A percentile compares a stretch with the other conserved stretches of the same genome.
These are phyloP conservation scores for Eutrema salsugineum DNA, from an alignment of 441 rosid genomes.

Conservation along the genomic window DNA sequence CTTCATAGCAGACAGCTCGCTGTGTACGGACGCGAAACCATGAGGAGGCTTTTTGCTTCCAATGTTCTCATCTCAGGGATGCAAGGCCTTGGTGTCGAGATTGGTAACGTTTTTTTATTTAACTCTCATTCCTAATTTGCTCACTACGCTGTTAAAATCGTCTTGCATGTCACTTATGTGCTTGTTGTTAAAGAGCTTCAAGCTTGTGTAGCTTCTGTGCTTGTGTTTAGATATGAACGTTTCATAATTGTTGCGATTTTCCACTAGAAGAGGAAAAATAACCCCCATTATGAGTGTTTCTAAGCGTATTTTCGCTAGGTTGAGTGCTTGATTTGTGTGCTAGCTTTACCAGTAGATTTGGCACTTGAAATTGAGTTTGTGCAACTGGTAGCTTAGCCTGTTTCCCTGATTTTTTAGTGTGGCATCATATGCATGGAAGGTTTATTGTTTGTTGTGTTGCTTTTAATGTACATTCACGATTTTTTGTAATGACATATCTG, in stretches of 20 bases:
- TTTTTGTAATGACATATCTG: not conserved
- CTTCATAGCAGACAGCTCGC: conserved; percentile 99
- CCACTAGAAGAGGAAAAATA: not conserved
- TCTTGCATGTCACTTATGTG: conserved; percentile 8
- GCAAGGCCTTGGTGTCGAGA: conserved; percentile 94
- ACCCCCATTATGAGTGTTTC: not conserved
- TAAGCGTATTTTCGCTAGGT: not conserved
- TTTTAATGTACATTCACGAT: not conserved
- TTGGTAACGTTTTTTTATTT: conserved; percentile 45
- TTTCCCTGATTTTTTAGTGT: not conserved
- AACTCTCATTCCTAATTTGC: not conserved
- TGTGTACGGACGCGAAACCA: conserved; percentile 95
- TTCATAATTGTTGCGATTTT: not conserved
- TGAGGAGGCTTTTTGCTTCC: conserved; percentile 85
- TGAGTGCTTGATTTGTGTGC: conserved; percentile 1
- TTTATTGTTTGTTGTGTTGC: not conserved
- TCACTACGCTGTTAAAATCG: not conserved
- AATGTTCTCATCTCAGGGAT: conserved; percentile 84
- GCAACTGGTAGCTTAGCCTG: not conserved
- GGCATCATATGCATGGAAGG: not conserved
- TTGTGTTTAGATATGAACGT: not conserved
- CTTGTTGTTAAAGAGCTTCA: not conserved
- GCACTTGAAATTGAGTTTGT: not conserved
- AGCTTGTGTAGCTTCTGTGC: not conserved
- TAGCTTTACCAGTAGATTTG: not conserved